These are phyloP conservation scores for Bassia scoparia DNA, from an alignment of 148 eudicot genomes.

Conservation along the genomic window DNA sequence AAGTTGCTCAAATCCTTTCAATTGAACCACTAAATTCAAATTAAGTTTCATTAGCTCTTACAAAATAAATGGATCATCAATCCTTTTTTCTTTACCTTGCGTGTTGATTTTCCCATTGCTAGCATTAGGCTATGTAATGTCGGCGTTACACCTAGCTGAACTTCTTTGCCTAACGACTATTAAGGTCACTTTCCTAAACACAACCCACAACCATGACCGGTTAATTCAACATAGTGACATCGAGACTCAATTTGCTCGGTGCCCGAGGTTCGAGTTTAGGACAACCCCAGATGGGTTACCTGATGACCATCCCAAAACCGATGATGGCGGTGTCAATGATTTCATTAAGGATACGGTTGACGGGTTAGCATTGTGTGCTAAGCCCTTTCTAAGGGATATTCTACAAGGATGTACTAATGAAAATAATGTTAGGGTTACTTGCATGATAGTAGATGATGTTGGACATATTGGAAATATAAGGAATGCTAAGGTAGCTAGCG, in stretches of 20 bases:
- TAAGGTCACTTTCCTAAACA: slow-evolving; percentile 33
- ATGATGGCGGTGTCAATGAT: neutral
- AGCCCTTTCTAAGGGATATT: slow-evolving; percentile 24
- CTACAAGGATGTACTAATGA: neutral
- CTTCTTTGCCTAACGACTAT: slow-evolving; percentile 29
- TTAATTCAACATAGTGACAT: slow-evolving; percentile 22
- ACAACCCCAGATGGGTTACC: slow-evolving; percentile 20
- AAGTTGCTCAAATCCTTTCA: too few relatives aligned
- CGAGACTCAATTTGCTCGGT: slow-evolving; percentile 22
- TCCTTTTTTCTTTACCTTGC: slow-evolving; percentile 6
- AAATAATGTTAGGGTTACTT: slow-evolving; percentile 11
- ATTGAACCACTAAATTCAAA: too few relatives aligned
- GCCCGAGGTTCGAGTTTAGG: slow-evolving; percentile 25
- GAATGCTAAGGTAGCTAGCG: too few relatives aligned
- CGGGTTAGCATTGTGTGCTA: neutral
- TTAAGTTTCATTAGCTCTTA: too few relatives aligned
- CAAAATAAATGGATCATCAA: too few relatives aligned
- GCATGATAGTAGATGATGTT: slow-evolving; percentile 29
- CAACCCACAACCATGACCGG: slow-evolving; percentile 24
- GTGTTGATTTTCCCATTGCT: slow-evolving; percentile 37
- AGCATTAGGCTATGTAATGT: slow-evolving; percentile 35
- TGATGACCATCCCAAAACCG: neutral
- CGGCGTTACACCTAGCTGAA: slow-evolving; percentile 39
- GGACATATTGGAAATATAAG: too few relatives aligned
- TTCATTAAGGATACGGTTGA: slow-evolving; percentile 3